Percentiles rank a stretch among this genome's conserved stretches.
Evolutionary conservation across 2,329 filamentous ascomycete species (phyloP).

Genomic region (Colletotrichum lentis): DNA sequence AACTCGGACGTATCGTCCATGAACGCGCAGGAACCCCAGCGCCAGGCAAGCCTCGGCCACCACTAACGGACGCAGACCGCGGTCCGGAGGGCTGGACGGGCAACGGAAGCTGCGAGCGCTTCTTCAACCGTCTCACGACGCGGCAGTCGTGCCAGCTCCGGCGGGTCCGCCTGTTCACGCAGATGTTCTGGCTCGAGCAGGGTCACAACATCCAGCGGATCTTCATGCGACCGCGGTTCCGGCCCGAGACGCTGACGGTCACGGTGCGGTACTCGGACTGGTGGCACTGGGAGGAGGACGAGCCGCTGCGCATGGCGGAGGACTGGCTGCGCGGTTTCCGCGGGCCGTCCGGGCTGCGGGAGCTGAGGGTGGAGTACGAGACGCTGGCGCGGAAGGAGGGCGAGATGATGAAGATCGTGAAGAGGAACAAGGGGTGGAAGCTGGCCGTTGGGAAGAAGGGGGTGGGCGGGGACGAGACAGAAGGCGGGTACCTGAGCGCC

Average conservation of each 20-base stretch:
- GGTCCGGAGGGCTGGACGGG: constrained; percentile 15
- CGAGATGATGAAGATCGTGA: constrained; percentile 56
- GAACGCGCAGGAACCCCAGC: too few relatives aligned
- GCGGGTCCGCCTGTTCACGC: constrained; percentile 52
- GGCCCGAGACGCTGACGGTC: constrained; percentile 50
- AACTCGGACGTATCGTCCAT: neutral
- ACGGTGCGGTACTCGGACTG: constrained; percentile 61
- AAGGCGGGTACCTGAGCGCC: constrained; percentile 24
- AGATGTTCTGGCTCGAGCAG: constrained; percentile 51
- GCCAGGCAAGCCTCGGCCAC: neutral
- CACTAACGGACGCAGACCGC: neutral
- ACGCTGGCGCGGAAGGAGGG: constrained; percentile 54
- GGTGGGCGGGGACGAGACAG: neutral
- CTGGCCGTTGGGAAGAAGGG: constrained; percentile 1
- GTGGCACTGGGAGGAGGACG: constrained; percentile 55
- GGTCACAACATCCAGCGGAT: constrained; percentile 42
- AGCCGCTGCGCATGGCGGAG: constrained; percentile 47
- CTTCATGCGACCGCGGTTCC: constrained; percentile 44
- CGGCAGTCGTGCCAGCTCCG: constrained; percentile 40
- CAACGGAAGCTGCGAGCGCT: neutral
- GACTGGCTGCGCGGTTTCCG: constrained; percentile 47
- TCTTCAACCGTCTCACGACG: constrained; percentile 19
- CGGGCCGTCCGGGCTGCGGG: constrained; percentile 46
- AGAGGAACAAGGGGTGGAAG: constrained; percentile 35
- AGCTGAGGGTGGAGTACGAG: constrained; percentile 58